Base-by-base conservation (phyloP, 1,139 yeast genomes). In the Saccharomyces pastorianus region DNA sequence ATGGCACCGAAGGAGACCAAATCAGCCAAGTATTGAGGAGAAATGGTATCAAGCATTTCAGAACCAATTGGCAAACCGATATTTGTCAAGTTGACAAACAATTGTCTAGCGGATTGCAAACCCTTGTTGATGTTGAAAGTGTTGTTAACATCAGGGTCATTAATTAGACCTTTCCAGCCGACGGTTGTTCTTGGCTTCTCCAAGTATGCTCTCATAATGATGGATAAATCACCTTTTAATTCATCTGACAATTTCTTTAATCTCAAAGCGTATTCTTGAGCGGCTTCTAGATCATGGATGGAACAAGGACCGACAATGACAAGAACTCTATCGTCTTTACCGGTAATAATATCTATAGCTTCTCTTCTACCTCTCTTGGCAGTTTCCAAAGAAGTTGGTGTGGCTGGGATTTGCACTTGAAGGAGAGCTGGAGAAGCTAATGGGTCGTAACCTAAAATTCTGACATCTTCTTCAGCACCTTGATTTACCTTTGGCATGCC, bases 161-260 rank as follows among this genome's bases (percentile, higher is more conserved):
- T 93, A 70, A 93, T 90, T 68, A 93, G 78, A 61, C 99, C 99
- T 76, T 93, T 93, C 99, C 99, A 93, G 60, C 99, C 99, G 54
- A 93, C 98, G 32, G 98, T 93, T 59, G 99, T 93, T 76, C 99
- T 84, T 67, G 99, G 99, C 74, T 93, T 93, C 74, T 93, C 99
- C 65, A 93, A 79, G 79, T 93, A 93, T 14, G 98, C 98, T 75
- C 98, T 84, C 98, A 93, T 93, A 62, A 93, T 80, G 58, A 93
- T 81, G 52, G 86, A 85, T 60, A 93, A 76, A 62, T 93, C 98
- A 55, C 78, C 81, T 57, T 81, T 72, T 60, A 88, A 79, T 72
- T 88, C 88, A 51, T 81, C 84, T 48, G 90, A 76, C 59, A 86
- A 74, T 59, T 77, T 77, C 70, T 83, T 79, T 62, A 93, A 78